Base-by-base conservation (phyloP, 208 protist species). In the Tritrichomonas musculus region DNA sequence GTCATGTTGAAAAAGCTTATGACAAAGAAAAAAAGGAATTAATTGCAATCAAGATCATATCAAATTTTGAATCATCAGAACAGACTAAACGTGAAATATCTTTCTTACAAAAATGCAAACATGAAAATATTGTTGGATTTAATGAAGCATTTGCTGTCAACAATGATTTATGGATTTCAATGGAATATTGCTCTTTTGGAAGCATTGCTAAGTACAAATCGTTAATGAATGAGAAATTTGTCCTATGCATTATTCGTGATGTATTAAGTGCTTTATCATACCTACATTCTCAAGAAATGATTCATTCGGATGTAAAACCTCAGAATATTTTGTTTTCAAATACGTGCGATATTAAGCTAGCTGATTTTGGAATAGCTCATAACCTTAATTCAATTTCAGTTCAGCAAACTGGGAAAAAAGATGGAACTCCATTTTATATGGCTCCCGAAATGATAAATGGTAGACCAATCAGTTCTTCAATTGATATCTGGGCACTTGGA, bases 221-320 rank as follows among this genome's bases (percentile, higher is more conserved):
- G 17, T 57, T 44, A 57, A 88, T 88, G 77, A 88, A 25, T 39
- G 44, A 44, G 5, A 53, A 5, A 17, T 33, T 88, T n/a, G 3
- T 88, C 11, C 27, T 88, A 4, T 53, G 47, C 11, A 88, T 88
- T 44, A 55, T 88, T 36, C 41, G 77, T 17, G 77, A 88, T 88
- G 47, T 88, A 53, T 57, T 8, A 17, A 53, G 41, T 39, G 47
- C 41, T 57, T 57, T 88, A 39, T 14, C 25, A 57, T 53, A 60
- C 5, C 27, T 88, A 20, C 77, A 88, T 88, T 33, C 20, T 9
- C 5, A 57, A 14, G 13, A 27, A 33, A 53, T 39, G 25, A 47
- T 57, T 57, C 77, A 88, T 60, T 88, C 25, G 8, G 77, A 88
- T 88, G 47, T 88, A 25, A 88, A 88, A 39, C 77, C 77, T 33